Conservation (phyloP, 169 alveolate species). For the Babesia ovata region DNA sequence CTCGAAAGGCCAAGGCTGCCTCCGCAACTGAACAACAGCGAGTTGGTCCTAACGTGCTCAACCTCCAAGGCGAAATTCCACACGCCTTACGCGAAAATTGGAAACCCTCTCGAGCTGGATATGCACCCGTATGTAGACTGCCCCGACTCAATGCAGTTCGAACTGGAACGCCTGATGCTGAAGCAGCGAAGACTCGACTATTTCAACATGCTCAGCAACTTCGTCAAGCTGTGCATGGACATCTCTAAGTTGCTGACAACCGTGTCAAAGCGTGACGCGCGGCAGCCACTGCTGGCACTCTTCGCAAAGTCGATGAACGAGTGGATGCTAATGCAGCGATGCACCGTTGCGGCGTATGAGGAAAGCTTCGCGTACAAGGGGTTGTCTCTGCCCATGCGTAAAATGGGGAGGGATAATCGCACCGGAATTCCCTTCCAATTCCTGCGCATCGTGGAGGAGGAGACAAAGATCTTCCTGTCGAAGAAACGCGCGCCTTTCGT, state of each 20-base stretch:
- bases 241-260: constrained; percentile 70
- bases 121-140: constrained; percentile 73
- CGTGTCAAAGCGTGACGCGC: constrained; percentile 75
- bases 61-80: constrained; percentile 74
- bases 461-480: constrained; percentile 81
- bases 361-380: constrained; percentile 81
- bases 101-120: constrained; percentile 75
- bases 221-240: constrained; percentile 75
- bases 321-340: constrained; percentile 82
- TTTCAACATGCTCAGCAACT: constrained; percentile 82
- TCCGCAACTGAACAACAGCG: constrained; percentile 48
- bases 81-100: constrained; percentile 77
- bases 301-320: constrained; percentile 76
- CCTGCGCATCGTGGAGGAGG: constrained; percentile 78
- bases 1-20: constrained; percentile 61
- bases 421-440: constrained; percentile 73
- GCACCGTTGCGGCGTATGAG: constrained; percentile 80
- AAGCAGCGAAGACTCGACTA: constrained; percentile 87
- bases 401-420: constrained; percentile 32
- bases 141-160: constrained; percentile 71
- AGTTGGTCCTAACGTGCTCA: constrained; percentile 60
- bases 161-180: constrained; percentile 81
- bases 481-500: constrained; percentile 87
- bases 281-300: constrained; percentile 62
- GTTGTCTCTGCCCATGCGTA: constrained; percentile 76